Conservation (phyloP, 306 rosid genomes). For the Quercus variabilis region DNA sequence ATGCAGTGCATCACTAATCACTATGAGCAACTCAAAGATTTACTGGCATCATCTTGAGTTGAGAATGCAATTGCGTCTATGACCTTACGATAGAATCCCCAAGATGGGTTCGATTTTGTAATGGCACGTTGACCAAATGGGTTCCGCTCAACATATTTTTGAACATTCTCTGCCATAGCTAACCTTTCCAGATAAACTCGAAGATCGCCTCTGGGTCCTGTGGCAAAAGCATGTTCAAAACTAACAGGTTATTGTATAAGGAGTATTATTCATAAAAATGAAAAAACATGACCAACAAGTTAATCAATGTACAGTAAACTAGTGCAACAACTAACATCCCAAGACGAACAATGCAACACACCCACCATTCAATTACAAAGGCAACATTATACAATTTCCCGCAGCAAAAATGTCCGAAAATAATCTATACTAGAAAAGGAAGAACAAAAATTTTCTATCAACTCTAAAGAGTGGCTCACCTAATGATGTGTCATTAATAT, state of each 20-base stretch:
- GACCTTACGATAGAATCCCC: slow-evolving; percentile 50
- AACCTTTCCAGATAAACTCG: slow-evolving; percentile 59
- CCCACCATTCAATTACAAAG: neutral
- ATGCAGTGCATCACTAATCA: slow-evolving; percentile 4
- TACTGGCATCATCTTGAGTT: neutral
- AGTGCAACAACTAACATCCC: neutral
- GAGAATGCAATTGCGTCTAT: neutral
- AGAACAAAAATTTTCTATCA: neutral
- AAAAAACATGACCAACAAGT: neutral
- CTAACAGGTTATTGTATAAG: neutral
- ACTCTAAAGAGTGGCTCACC: slow-evolving; percentile 47
- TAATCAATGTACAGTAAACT: neutral
- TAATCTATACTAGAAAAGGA: neutral
- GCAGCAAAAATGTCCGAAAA: neutral
- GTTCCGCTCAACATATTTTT: slow-evolving; percentile 49
- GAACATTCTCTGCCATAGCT: slow-evolving; percentile 60
- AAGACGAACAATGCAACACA: neutral
- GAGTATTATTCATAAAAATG: neutral
- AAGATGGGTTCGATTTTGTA: slow-evolving; percentile 43
- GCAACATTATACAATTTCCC: neutral
- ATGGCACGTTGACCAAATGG: slow-evolving; percentile 78
- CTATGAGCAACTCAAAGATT: neutral
- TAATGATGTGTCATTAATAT: slow-evolving; percentile 50
- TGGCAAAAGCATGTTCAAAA: neutral
- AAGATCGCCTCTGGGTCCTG: slow-evolving; percentile 80